Base-by-base conservation (phyloP, 225 moss, liverwort and hornwort species). In the Climacium dendroides region DNA sequence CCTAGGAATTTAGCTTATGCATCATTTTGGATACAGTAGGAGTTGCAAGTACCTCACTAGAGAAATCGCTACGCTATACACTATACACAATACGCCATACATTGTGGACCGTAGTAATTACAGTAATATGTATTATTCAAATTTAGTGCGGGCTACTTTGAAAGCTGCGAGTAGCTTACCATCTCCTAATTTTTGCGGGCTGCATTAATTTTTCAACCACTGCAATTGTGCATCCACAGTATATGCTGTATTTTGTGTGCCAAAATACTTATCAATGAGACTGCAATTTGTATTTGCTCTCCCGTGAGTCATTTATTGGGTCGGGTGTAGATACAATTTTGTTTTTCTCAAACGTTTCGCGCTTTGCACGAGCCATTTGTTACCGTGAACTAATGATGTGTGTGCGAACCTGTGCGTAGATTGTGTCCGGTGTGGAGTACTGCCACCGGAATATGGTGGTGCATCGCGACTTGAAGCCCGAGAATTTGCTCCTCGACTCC, bases 401-500 rank as follows among this genome's bases (percentile, higher is more conserved):
- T 53, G 48, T 35, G 59, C 57, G 26, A 78, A 55, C 37, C 55
- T 67, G 60, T 30, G 52, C 23, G 19, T 85, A 94, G 94, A 94
- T 94, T 82, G 94, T 94, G 83, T 92, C 92, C 2, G 92, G 92
- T 78, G 94, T 94, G 83, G 94, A 94, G 92, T 94, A 94, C 57
- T 94, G 94, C 78, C 94, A 94, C 81, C 92, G 92, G 23, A 91
- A 90, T 52, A 94, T 92, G 92, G 94, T 94, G 79, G 94, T 94
- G 29, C 94, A 92, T 82, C 91, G 94, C 20, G 94, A 94, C 76
- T 91, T 94, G 92, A 94, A 94, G 81, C 94, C 94, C 5, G 94
- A 94, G 81, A 94, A 94, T 50, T 72, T 94, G 81, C 90, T 94
- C 47, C 84, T 94, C 28, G 94, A 92, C 85, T 92, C 92, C 53